Percentiles rank a stretch among this genome's conserved stretches.
Conservation (phyloP, 768 basidiomycete genomes). For the Rubroboletus pulcherrimus region DNA sequence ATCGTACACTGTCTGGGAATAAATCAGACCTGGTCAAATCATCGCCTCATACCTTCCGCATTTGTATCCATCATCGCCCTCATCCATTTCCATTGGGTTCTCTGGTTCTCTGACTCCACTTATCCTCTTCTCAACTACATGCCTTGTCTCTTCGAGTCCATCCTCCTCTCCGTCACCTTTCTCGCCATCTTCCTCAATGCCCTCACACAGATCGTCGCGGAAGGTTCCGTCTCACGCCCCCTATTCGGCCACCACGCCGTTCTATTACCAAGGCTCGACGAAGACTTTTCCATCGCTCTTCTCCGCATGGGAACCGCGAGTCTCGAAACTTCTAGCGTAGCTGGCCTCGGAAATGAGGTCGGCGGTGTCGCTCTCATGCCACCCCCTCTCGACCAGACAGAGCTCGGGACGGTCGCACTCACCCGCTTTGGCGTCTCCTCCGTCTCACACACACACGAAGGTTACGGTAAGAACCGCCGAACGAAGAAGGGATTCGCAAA, state of each 20-base stretch:
- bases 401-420: slow-evolving; percentile 37
- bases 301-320: slow-evolving; percentile 72
- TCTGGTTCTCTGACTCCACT: slow-evolving; percentile 43
- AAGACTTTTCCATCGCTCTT: slow-evolving; percentile 70
- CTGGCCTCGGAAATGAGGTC: slow-evolving; percentile 74
- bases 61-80: slow-evolving; percentile 58
- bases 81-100: slow-evolving; percentile 62
- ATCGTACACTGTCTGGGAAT: slow-evolving; percentile 66
- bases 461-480: slow-evolving; percentile 20
- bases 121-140: slow-evolving; percentile 76
- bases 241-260: slow-evolving; percentile 48
- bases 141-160: slow-evolving; percentile 67
- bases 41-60: slow-evolving; percentile 68
- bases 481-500: slow-evolving; percentile 42
- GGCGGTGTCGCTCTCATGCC: slow-evolving; percentile 41
- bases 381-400: slow-evolving; percentile 11
- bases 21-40: slow-evolving; percentile 56
- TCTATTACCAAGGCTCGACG: slow-evolving; percentile 54
- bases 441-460: slow-evolving; percentile 29
- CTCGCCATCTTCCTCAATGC: slow-evolving; percentile 60
- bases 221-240: slow-evolving; percentile 55
- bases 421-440: slow-evolving; percentile 41
- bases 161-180: slow-evolving; percentile 52
- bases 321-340: slow-evolving; percentile 67
- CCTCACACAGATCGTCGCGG: slow-evolving; percentile 61